These are phyloP conservation scores for Cryptococcus floricola DNA, from an alignment of 1,284 basidiomycete species.

Conservation along the genomic window DNA sequence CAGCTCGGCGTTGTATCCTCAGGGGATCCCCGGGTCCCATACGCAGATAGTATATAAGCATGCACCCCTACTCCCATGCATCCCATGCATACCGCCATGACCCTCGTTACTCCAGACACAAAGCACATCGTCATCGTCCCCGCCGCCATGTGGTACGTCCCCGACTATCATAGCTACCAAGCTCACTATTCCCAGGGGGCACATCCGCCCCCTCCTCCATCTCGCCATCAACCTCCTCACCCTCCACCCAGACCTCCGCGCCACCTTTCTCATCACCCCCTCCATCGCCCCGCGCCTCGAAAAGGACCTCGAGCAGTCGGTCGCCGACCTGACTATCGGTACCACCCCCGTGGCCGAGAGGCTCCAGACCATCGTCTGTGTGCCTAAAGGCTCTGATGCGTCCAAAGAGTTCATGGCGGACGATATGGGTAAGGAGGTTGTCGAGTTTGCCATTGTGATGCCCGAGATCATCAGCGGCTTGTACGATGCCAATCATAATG, in stretches of 20 bases:
- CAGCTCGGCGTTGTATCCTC: too few relatives aligned
- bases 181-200: conserved; percentile 15
- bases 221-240: conserved; percentile 18
- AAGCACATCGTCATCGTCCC: too few relatives aligned
- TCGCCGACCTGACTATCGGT: neutral
- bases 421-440: conserved; percentile 10
- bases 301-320: conserved; percentile 10
- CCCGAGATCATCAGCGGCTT: conserved; percentile 10
- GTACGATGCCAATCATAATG: conserved; percentile 1
- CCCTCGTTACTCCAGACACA: neutral
- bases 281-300: conserved; percentile 7
- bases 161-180: too few relatives aligned
- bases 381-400: neutral
- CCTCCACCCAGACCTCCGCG: conserved; percentile 19
- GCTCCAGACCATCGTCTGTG: conserved; percentile 2
- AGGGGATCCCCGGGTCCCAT: too few relatives aligned
- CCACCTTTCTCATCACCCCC: conserved; percentile 20
- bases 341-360: conserved; percentile 2
- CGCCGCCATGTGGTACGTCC: neutral
- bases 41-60: too few relatives aligned
- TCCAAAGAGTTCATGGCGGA: neutral
- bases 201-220: conserved; percentile 24
- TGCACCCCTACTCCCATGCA: too few relatives aligned
- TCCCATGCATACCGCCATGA: neutral
- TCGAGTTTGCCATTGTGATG: conserved; percentile 15